These are phyloP conservation scores for Torulaspora globosa DNA, from an alignment of 1,139 yeast species.

Conservation along the genomic window DNA sequence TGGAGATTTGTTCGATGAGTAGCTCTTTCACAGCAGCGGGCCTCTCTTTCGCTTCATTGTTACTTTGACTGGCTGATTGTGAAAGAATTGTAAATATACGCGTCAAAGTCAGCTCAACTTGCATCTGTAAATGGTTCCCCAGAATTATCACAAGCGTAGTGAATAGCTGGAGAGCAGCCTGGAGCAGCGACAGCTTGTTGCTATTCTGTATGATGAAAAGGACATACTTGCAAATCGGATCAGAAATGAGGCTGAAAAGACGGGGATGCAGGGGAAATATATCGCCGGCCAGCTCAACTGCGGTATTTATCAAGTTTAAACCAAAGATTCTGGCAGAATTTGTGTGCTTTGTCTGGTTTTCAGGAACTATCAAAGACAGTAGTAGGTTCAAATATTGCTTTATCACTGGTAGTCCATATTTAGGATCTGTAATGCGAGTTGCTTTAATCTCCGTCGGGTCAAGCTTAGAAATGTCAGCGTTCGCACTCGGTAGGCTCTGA, in stretches of 20 bases:
- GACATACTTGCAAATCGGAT: constrained; percentile 76
- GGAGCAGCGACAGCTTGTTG: constrained; percentile 62
- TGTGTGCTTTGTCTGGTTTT: constrained; percentile 77
- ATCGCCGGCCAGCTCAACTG: constrained; percentile 77
- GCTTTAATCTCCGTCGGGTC: constrained; percentile 3
- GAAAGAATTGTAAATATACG: constrained; percentile 55
- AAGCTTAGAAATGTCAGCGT: constrained; percentile 7
- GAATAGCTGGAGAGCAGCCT: constrained; percentile 71
- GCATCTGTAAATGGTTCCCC: constrained; percentile 57
- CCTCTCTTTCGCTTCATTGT: constrained; percentile 24
- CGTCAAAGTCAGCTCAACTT: constrained; percentile 61
- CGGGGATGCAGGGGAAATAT: constrained; percentile 63
- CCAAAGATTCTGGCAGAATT: constrained; percentile 86
- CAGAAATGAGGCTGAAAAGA: constrained; percentile 64
- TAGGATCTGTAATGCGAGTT: constrained; percentile 17
- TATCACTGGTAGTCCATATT: constrained; percentile 40
- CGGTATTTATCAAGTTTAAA: constrained; percentile 65
- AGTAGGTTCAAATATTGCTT: constrained; percentile 56
- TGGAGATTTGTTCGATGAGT: constrained; percentile 76
- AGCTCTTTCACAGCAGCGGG: constrained; percentile 64
- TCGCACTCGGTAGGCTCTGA: constrained; percentile 6
- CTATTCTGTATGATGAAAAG: constrained; percentile 72
- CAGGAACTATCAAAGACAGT: constrained; percentile 79
- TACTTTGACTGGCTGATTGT: constrained; percentile 34
- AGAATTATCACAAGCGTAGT: constrained; percentile 60